Base-by-base conservation (phyloP, 371 early-diverging fungal species). In the Gilbertella persicaria region DNA sequence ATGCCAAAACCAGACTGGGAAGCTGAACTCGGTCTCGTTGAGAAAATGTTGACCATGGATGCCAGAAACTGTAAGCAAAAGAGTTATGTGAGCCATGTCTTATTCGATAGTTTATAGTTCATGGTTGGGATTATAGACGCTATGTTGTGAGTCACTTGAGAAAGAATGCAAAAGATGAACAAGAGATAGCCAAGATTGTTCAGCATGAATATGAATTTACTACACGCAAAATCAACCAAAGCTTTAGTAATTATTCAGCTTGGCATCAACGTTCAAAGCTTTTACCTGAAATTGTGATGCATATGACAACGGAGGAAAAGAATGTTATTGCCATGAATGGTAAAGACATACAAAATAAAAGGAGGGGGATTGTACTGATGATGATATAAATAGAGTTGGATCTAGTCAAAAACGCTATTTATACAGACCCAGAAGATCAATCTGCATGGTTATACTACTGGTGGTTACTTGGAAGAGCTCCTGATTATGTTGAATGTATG, bases 371-470 rank as follows among this genome's bases (percentile, higher is more conserved):
- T 14, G 16, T 16, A 13, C 14, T 30, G 9, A 23, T 13, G n/a
- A n/a, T n/a, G n/a, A n/a, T n/a, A n/a, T n/a, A n/a, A n/a, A n/a
- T 62, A 76, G 97, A 97, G 44, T 73, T 92, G 49, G 91, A 92
- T 14, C 50, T 93, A 45, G 88, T 95, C 17, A 79, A 91, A 49
- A 87, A 84, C 48, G 98, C 97, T 14, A 78, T 95, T 30, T 98
- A 86, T 60, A 96, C 96, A 5, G 97, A 98, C 53, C 98, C 97
- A 5, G 89, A 88, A n/a, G 97, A 98, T 71, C 97, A 96, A 62
- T 89, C 89, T 50, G 96, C 95, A 13, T 98, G 97, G 97, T 69
- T 98, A 6, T 96, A 98, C 72, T 87, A 92, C 48, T 82, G 91
- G 52, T 96, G 94, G 93, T 69, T 96, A 29, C 66, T 94, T 17